phyloP scores from a whole-genome alignment of 768 basidiomycete species.

The Hypholoma sublateritium region DNA sequence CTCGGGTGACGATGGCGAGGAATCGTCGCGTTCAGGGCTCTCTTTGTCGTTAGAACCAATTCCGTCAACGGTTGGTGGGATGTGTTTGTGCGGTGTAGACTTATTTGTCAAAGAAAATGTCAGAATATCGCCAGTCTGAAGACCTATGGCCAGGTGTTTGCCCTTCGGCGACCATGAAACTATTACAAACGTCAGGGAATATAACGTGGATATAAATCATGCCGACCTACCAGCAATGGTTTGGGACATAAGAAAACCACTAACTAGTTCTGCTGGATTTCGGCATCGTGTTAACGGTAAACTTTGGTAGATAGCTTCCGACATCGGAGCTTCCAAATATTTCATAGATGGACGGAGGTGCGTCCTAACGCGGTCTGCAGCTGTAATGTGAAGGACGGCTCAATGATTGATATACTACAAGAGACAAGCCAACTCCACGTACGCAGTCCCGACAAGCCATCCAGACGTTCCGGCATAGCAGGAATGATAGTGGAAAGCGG shows the following conservation, averaged over 20 bases:
- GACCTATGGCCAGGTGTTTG: slow-evolving; percentile 77
- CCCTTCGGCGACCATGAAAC: slow-evolving; percentile 88
- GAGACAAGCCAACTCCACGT: slow-evolving; percentile 24
- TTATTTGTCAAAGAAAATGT: slow-evolving; percentile 62
- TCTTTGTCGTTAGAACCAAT: slow-evolving; percentile 18
- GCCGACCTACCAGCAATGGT: slow-evolving; percentile 57
- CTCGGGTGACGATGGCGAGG: slow-evolving; percentile 28
- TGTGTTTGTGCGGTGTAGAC: slow-evolving; percentile 52
- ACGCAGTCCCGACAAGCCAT: slow-evolving; percentile 31
- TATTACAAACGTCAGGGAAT: slow-evolving; percentile 26
- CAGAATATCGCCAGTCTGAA: slow-evolving; percentile 68
- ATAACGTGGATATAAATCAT: neutral
- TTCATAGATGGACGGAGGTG: too few species aligned
- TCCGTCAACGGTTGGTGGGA: slow-evolving; percentile 57
- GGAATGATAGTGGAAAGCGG: slow-evolving; percentile 22
- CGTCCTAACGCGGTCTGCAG: too few species aligned
- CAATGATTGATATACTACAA: neutral
- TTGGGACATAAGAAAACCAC: slow-evolving; percentile 35
- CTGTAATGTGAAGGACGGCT: too few species aligned
- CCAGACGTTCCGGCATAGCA: slow-evolving; percentile 25
- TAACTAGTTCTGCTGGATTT: too few species aligned
- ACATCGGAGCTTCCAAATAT: too few species aligned
- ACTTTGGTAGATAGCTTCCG: too few species aligned
- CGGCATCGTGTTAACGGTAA: too few species aligned
- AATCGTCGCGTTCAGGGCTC: slow-evolving; percentile 4